Conservation (phyloP, 345 rosid species). For the Ceriops tagal region DNA sequence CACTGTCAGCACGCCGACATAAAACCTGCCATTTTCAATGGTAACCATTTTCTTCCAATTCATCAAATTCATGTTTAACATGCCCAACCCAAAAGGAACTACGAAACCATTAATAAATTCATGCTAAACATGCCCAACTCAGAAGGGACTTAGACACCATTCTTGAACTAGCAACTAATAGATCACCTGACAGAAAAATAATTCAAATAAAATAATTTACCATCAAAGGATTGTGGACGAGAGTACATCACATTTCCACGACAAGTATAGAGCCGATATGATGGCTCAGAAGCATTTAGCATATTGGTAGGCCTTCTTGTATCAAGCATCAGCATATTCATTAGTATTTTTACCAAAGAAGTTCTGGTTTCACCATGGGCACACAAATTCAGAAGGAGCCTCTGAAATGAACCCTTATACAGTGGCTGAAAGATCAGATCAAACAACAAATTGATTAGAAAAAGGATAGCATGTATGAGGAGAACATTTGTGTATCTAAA, state of each 20-base stretch:
- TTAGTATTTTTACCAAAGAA: slow-evolving; percentile 65
- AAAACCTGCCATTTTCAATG: too few relatives aligned
- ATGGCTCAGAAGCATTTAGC: slow-evolving; percentile 52
- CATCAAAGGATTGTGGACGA: slow-evolving; percentile 83
- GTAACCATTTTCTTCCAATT: background rate
- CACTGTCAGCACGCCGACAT: too few relatives aligned
- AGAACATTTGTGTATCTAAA: slow-evolving; percentile 3
- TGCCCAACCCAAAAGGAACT: background rate
- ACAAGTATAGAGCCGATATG: slow-evolving; percentile 85
- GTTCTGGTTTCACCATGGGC: slow-evolving; percentile 83
- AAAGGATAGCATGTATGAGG: background rate
- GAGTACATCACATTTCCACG: slow-evolving; percentile 89
- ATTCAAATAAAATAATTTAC: slow-evolving; percentile 34
- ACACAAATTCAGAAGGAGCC: slow-evolving; percentile 89
- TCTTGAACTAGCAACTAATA: background rate
- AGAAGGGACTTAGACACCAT: too few relatives aligned
- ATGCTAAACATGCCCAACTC: background rate
- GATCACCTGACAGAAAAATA: background rate
- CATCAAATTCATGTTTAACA: background rate
- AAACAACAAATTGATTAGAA: slow-evolving; percentile 14
- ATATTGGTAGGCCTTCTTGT: slow-evolving; percentile 47
- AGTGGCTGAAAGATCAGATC: slow-evolving; percentile 60
- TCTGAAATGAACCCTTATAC: slow-evolving; percentile 85
- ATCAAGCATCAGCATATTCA: slow-evolving; percentile 86
- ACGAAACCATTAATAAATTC: background rate